phyloP scores from a whole-genome alignment of 306 rosid genomes.

The Glycine latifolia region DNA sequence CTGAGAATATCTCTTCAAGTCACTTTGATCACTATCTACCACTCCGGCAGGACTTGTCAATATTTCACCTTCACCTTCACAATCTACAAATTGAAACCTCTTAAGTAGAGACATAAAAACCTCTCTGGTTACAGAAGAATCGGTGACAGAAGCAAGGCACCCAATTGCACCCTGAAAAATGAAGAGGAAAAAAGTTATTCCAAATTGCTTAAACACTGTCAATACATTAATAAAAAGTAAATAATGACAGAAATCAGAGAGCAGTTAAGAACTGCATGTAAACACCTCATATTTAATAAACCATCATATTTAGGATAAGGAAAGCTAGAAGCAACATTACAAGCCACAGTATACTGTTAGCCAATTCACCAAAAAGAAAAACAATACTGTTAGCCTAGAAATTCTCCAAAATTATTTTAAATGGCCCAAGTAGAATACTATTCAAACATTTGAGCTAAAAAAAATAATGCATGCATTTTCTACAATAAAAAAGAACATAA shows the following conservation, averaged over 20 bases:
- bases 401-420: slow-evolving; percentile 25
- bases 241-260: slow-evolving; percentile 23
- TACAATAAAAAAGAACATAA: slow-evolving; percentile 22
- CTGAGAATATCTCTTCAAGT: slow-evolving; percentile 57
- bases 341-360: slow-evolving; percentile 3
- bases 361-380: neutral
- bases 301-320: neutral
- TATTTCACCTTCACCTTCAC: slow-evolving; percentile 50
- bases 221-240: slow-evolving; percentile 25
- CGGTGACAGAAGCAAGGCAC: slow-evolving; percentile 84
- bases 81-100: slow-evolving; percentile 61
- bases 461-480: slow-evolving; percentile 27
- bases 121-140: slow-evolving; percentile 69
- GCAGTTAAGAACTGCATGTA: neutral
- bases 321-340: slow-evolving; percentile 17
- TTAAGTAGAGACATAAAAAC: slow-evolving; percentile 61
- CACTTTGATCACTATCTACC: slow-evolving; percentile 50
- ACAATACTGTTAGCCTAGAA: neutral
- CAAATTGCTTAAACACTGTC: slow-evolving; percentile 27
- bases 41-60: slow-evolving; percentile 43
- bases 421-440: neutral
- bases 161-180: slow-evolving; percentile 79
- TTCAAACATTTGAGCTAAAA: slow-evolving; percentile 32
- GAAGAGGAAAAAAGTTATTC: slow-evolving; percentile 13
- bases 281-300: neutral